Conservation (phyloP, 2,329 filamentous ascomycete genomes). For the Aciculosporium take region DNA sequence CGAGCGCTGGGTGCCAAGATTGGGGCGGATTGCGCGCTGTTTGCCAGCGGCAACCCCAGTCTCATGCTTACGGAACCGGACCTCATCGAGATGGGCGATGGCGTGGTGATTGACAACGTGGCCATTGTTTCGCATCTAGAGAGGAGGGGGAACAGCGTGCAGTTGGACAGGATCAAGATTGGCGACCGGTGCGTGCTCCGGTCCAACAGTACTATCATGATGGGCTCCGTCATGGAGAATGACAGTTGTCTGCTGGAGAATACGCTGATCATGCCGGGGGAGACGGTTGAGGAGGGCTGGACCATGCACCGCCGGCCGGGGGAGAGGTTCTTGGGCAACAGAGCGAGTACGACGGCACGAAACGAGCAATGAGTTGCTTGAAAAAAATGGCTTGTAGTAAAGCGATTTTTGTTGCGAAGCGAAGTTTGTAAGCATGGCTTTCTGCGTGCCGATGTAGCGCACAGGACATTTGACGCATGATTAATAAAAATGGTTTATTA, state of each 20-base stretch:
- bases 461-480: too few relatives aligned
- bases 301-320: conserved; percentile 42
- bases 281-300: conserved; percentile 33
- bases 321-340: conserved; percentile 10
- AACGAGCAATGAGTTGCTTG: background rate
- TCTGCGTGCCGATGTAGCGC: too few relatives aligned
- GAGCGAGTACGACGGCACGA: background rate
- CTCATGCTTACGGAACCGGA: conserved; percentile 45
- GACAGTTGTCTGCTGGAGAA: conserved; percentile 38
- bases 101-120: conserved; percentile 40
- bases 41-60: conserved; percentile 36
- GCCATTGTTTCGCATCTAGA: conserved; percentile 43
- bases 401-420: too few relatives aligned
- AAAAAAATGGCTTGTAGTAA: background rate
- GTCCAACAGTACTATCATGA: conserved; percentile 35
- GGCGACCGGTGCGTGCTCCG: conserved; percentile 39
- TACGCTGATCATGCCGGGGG: conserved; percentile 41
- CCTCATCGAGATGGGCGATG: conserved; percentile 36
- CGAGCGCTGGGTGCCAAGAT: conserved; percentile 37
- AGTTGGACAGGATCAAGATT: conserved; percentile 35
- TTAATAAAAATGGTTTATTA: too few relatives aligned
- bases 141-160: conserved; percentile 39
- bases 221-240: conserved; percentile 34
- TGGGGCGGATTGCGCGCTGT: conserved; percentile 39
- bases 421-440: too few relatives aligned